Conservation (phyloP, 2,329 filamentous ascomycete genomes). For the Cercospora zeina region DNA sequence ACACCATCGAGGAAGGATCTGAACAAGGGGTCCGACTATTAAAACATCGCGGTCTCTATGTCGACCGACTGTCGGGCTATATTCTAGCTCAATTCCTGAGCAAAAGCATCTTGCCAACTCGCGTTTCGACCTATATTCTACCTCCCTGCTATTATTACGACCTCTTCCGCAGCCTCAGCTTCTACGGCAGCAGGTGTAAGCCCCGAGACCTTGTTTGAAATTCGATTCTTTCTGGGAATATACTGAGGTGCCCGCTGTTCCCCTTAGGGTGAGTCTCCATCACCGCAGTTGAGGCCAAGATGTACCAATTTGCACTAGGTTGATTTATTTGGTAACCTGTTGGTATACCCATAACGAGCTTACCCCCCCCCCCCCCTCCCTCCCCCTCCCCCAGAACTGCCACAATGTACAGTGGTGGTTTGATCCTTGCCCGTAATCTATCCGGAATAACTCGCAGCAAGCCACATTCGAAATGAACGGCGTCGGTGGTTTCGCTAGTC, state of each 20-base stretch:
- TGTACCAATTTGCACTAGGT: background rate
- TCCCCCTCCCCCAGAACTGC: constrained; percentile 42
- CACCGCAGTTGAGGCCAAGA: too few species aligned
- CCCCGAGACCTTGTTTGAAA: constrained; percentile 40
- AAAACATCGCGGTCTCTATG: constrained; percentile 15
- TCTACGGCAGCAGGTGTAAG: constrained; percentile 41
- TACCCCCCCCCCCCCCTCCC: too few species aligned
- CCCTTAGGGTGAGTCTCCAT: constrained; percentile 37
- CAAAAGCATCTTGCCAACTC: constrained; percentile 52
- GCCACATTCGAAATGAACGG: constrained; percentile 34
- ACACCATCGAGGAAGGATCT: constrained; percentile 8
- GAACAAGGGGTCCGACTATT: background rate
- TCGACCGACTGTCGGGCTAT: constrained; percentile 12
- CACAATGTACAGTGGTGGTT: constrained; percentile 37
- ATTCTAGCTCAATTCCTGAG: constrained; percentile 39
- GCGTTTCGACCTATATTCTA: constrained; percentile 45
- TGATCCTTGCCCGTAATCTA: constrained; percentile 37
- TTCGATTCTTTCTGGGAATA: constrained; percentile 43
- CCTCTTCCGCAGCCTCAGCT: constrained; percentile 39
- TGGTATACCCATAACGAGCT: constrained; percentile 47
- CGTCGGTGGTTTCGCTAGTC: constrained; percentile 36
- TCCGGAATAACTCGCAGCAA: constrained; percentile 24
- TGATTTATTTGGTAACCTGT: constrained; percentile 45
- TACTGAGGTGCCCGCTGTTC: constrained; percentile 39
- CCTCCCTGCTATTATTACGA: constrained; percentile 39